Base-by-base conservation (phyloP, 1,284 basidiomycete genomes). In the Fistulinella cinereoalba region DNA sequence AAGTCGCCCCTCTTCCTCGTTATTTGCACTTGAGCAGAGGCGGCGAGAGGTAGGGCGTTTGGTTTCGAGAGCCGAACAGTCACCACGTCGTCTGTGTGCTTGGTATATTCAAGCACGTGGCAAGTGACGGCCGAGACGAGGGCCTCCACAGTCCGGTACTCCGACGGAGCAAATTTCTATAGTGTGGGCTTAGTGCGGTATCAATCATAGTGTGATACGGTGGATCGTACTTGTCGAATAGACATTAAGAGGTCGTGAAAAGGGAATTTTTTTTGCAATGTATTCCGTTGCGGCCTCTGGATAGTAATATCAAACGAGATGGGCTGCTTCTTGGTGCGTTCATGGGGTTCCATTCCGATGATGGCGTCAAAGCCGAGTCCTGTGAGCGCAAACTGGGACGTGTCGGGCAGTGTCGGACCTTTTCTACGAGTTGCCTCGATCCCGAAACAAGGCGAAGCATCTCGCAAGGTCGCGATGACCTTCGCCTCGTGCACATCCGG, bases 21-120 rank as follows among this genome's bases (percentile, higher is more conserved):
- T 19, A 57, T 54, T n/a, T 46, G 40, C 16, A 54, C 8, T 16
- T 39, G 51, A 8, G 89, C 89, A 50, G 82, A 84, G 34, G 85
- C 79, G 1, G 51, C 58, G 22, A 50, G 38, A 15, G 37, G 34
- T 21, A 94, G 70, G 0, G 91, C 91, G 27, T 79, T 80, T 3
- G 88, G 88, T 63, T 94, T 94, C 11, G 83, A 77, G 8, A 84
- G 76, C n/a, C 77, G 75, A 22, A 92, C 74, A 0, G 73, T 77
- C 8, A 85, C 73, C 16, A 59, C 55, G 16, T 70, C 64, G 6
- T 65, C 38, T 3, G 43, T 22, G 8, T 44, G 5, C 12, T 21
- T 24, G 10, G 60, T 49, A 25, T 62, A 49, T 45, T 58, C 39
- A 15, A 81, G 66, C 4, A 70, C 61, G 39, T 66, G 58, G 34